A percentile compares a stretch with the other conserved stretches of the same genome.
Conservation (phyloP, 2,329 filamentous ascomycete genomes). For the Colletotrichum liaoningense region DNA sequence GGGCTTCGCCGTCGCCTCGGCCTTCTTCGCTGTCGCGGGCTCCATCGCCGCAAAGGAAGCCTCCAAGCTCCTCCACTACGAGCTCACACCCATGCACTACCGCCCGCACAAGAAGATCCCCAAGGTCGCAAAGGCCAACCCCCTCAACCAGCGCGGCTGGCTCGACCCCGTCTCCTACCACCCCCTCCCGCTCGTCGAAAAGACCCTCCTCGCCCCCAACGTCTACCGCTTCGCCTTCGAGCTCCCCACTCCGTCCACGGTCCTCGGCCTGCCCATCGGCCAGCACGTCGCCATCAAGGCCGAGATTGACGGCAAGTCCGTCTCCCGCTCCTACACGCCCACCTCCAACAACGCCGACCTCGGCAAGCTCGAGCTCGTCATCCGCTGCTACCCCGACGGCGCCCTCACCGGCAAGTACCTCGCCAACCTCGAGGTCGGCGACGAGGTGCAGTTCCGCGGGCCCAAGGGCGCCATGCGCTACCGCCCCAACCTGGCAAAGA, state of each 20-base stretch:
- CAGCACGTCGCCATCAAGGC: constrained; percentile 67
- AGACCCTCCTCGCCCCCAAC: constrained; percentile 52
- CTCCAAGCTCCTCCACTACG: constrained; percentile 45
- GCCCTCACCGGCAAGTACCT: constrained; percentile 62
- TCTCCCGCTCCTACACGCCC: constrained; percentile 66
- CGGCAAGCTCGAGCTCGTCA: constrained; percentile 61
- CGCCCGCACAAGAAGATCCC: constrained; percentile 53
- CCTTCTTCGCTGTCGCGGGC: constrained; percentile 46
- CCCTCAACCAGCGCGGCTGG: constrained; percentile 56
- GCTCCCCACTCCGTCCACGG: constrained; percentile 54
- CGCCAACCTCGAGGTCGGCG: constrained; percentile 56
- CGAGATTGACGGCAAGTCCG: constrained; percentile 54
- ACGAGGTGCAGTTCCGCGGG: constrained; percentile 63
- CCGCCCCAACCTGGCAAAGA: constrained; percentile 50
- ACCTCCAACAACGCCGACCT: constrained; percentile 61
- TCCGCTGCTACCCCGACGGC: constrained; percentile 64
- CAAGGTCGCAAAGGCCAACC: constrained; percentile 49
- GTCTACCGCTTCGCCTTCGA: constrained; percentile 60
- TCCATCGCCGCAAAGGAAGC: constrained; percentile 44
- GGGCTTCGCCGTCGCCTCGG: constrained; percentile 50
- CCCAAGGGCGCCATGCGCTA: constrained; percentile 69
- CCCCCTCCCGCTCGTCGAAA: constrained; percentile 55
- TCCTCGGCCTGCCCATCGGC: constrained; percentile 66
- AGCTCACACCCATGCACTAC: constrained; percentile 47
- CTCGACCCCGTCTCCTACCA: constrained; percentile 62